phyloP scores from a whole-genome alignment of 2,329 filamentous ascomycete genomes.

The Clonostachys solani region DNA sequence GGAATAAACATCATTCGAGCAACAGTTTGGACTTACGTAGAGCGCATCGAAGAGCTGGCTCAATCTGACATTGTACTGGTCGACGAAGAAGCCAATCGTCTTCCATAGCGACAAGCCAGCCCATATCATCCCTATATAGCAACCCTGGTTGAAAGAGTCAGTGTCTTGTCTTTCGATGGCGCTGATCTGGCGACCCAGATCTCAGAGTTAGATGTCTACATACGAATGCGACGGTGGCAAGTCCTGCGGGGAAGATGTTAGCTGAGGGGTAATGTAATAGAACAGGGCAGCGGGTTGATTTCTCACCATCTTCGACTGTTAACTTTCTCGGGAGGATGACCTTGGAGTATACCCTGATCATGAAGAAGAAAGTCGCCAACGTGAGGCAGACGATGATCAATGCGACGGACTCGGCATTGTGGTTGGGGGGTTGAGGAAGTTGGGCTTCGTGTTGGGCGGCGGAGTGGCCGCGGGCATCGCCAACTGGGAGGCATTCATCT shows the following conservation, averaged over 20 bases:
- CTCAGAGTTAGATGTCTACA: no score
- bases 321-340: neutral
- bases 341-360: neutral
- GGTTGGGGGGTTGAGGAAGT: neutral
- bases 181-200: no score
- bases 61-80: neutral
- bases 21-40: neutral
- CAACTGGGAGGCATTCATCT: no score
- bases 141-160: no score
- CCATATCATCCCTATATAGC: no score
- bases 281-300: no score
- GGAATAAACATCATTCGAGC: no score
- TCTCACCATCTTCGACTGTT: neutral
- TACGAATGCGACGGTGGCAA: no score
- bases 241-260: no score
- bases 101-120: neutral
- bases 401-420: neutral
- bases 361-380: neutral
- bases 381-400: neutral
- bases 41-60: neutral
- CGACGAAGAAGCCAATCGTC: neutral
- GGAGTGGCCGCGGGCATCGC: no score
- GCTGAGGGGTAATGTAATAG: no score
- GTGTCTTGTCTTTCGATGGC: no score
- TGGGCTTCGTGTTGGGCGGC: neutral